Conservation (phyloP, 805 yeast genomes). For the Pichia heedii region DNA sequence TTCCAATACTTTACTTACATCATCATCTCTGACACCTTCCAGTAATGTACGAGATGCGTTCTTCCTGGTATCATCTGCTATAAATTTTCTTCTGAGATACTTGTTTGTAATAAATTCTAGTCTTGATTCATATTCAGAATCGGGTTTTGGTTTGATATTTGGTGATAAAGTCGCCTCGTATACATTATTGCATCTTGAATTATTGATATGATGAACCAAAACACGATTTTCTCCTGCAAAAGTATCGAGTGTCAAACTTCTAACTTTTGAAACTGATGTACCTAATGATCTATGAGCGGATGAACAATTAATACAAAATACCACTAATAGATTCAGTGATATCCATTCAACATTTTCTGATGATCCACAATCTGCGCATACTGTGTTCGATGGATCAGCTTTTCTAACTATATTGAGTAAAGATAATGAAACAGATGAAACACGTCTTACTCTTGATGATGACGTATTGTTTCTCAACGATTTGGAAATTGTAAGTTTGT, state of each 20-base stretch:
- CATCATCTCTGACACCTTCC: conserved; percentile 44
- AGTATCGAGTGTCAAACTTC: conserved; percentile 70
- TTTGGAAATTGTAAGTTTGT: neutral
- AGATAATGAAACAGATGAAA: conserved; percentile 28
- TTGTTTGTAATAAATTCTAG: conserved; percentile 55
- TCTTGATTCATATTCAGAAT: conserved; percentile 38
- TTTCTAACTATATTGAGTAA: conserved; percentile 31
- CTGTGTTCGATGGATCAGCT: conserved; percentile 43
- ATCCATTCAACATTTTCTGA: conserved; percentile 73
- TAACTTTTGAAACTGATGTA: conserved; percentile 66
- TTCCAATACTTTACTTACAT: conserved; percentile 35
- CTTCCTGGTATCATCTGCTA: conserved; percentile 14
- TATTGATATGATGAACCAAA: conserved; percentile 44
- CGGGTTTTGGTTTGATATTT: conserved; percentile 24
- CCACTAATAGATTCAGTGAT: conserved; percentile 61
- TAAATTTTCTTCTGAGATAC: conserved; percentile 47
- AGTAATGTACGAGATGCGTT: conserved; percentile 30
- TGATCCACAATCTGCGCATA: conserved; percentile 76
- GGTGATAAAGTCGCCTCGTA: conserved; percentile 40
- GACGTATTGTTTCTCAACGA: neutral
- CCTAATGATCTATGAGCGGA: conserved; percentile 87
- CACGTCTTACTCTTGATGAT: conserved; percentile 19
- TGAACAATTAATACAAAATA: conserved; percentile 77
- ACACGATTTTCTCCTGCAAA: conserved; percentile 51
- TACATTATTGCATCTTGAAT: conserved; percentile 45